Evolutionary conservation across 495 filamentous ascomycete genomes (phyloP).

Genomic region (Penicillium angulare): DNA sequence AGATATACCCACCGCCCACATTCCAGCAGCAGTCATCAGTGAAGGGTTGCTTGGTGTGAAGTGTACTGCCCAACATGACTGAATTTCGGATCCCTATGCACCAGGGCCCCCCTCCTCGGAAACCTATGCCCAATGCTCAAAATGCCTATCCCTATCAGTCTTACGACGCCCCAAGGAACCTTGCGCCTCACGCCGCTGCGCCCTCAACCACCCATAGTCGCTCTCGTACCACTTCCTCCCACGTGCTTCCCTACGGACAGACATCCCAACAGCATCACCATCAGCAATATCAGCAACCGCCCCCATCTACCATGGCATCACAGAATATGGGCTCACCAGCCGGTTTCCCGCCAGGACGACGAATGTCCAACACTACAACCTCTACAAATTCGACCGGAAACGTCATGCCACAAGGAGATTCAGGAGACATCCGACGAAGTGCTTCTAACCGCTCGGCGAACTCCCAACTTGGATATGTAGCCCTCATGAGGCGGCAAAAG

Average conservation of each 20-base stretch:
- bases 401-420: conserved; percentile 41
- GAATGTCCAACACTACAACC: conserved; percentile 72
- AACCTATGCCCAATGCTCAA: conserved; percentile 29
- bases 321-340: conserved; percentile 32
- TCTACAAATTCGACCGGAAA: conserved; percentile 58
- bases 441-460: conserved; percentile 61
- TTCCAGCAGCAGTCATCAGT: conserved; percentile 2
- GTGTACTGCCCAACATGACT: conserved; percentile 37
- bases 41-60: conserved; percentile 31
- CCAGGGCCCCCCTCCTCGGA: conserved; percentile 35
- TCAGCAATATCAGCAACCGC: conserved; percentile 23
- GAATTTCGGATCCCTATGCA: conserved; percentile 44
- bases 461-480: conserved; percentile 78
- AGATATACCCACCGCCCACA: background rate
- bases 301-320: conserved; percentile 17
- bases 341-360: conserved; percentile 50
- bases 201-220: conserved; percentile 47
- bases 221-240: conserved; percentile 60
- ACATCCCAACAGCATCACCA: conserved; percentile 13
- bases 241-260: conserved; percentile 46
- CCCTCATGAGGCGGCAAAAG: conserved; percentile 91
- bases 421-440: conserved; percentile 68
- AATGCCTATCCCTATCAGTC: conserved; percentile 33
- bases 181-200: conserved; percentile 29
- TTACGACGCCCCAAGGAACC: conserved; percentile 30